Base-by-base conservation (phyloP, 2,329 filamentous ascomycete species). In the Madurella mycetomatis region DNA sequence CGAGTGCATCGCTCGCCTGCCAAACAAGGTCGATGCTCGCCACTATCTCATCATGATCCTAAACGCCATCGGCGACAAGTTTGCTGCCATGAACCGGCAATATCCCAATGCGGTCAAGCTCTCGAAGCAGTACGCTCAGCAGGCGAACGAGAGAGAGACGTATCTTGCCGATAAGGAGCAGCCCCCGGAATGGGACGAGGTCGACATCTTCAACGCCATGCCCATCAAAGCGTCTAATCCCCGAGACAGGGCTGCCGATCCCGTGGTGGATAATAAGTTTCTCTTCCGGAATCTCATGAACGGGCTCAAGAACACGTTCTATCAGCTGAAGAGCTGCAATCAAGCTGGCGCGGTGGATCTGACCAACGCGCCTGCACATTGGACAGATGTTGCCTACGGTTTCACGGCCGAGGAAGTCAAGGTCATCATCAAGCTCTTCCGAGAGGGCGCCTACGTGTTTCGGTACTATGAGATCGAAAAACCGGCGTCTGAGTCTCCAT, bases 401-500 rank as follows among this genome's bases (percentile, higher is more conserved):
- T 99, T 97, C 72, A 92, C 92, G 47, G 92, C 95, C 0, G 95
- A 99, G 71, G 95, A 99, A 69, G 92, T 97, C 44, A 86, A 92
- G 61, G 91, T 99, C 25, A 89, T 99, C 58, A 90, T 95, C 70
- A 99, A 97, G 72, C 82, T 99, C 11, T 97, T 99, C 78, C 88
- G 92, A 32, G 92, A 99, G 72, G 94, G 94, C 46, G 92, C 92
- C 1, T 90, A 91, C 59, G 92, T 96, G 16, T 99, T 99, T 73
- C 85, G 92, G 50, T 99, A 99, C 70, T 99, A 97, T 68, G 90
- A 92, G 55, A 87, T 92, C 12, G 91, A 96, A 65, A 90, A 92
- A 67, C 80, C 87, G 1, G 76, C 81, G 1, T 76, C 81, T 1
- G 90, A 95, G 66, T 82, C 84, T 1, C 84, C 86, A 54, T 88